Conservation (phyloP, 108 stramenopile genomes). For the Asterionellopsis glacialis region DNA sequence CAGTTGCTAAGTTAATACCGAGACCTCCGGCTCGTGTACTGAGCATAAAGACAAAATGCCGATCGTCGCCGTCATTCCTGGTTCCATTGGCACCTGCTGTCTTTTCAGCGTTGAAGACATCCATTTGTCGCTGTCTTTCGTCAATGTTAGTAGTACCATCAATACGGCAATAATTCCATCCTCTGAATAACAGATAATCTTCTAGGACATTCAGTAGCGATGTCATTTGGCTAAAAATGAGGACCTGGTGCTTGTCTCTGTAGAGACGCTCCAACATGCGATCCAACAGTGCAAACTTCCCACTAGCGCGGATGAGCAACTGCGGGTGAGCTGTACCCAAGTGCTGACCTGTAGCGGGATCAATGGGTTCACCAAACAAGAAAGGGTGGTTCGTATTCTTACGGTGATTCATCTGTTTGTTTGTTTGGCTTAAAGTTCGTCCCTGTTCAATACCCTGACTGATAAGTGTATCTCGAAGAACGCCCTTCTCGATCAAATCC, state of each 20-base stretch:
- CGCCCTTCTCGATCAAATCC: conserved; percentile 79
- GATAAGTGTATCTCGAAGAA: conserved; percentile 65
- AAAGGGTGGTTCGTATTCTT: conserved; percentile 97
- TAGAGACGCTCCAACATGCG: conserved; percentile 90
- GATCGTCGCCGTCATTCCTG: conserved; percentile 65
- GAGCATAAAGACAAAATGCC: conserved; percentile 90
- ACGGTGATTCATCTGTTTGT: conserved; percentile 93
- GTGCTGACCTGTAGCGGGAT: conserved; percentile 69
- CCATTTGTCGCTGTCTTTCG: conserved; percentile 92
- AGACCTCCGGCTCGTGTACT: conserved; percentile 95
- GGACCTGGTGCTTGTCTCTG: conserved; percentile 93
- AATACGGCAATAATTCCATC: conserved; percentile 91
- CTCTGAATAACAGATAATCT: conserved; percentile 82
- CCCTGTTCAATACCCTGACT: conserved; percentile 72
- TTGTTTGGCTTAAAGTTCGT: conserved; percentile 80
- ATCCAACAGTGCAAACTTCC: conserved; percentile 96
- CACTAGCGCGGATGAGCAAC: conserved; percentile 83
- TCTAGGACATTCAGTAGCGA: conserved; percentile 92
- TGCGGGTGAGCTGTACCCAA: conserved; percentile 89
- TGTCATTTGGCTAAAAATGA: conserved; percentile 99
- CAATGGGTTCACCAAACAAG: conserved; percentile 93
- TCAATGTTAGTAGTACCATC: conserved; percentile 96
- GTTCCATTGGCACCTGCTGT: conserved; percentile 56
- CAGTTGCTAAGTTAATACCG: conserved; percentile 90
- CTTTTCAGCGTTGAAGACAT: conserved; percentile 89